Evolutionary conservation across 768 basidiomycete species (phyloP), one percentile per base, ranked within the genome.

Genomic region (Saitozyma podzolica): DNA sequence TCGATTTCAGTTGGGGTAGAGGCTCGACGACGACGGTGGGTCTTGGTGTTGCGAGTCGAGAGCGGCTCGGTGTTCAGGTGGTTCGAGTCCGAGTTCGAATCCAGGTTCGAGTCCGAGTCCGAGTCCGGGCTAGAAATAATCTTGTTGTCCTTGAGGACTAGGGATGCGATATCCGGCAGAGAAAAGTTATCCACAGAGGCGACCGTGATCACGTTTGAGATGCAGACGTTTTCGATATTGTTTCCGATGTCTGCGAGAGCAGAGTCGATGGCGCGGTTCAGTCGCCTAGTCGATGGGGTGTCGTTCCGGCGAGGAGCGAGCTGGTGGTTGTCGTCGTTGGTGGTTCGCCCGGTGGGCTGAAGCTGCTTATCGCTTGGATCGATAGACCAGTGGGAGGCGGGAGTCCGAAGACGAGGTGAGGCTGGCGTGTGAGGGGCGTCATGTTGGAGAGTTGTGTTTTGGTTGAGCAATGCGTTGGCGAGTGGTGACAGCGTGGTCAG

Each of bases 271-370:
- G 29, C 29, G 29, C 29, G 29, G 54, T 55, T 45, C 50, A 63
- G 39, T 63, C 61, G 48, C 56, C 61, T 57, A 63, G 61, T 19
- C 50, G 49, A 49, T 57, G 61, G 9, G 48, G 54, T 17, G 61
- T 41, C 19, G 19, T 52, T 49, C 43, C 50, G 40, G 40, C 39
- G 16, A 29, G 9, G 55, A 43, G 43, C 14, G 40, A 41, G 19
- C 10, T 41, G 45, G 29, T 48, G 7, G 17, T 45, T 19, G 43
- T 29, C n/a, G 41, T 54, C 8, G 58, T 29, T 29, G 29, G 29
- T 5, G 29, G 29, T 29, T 29, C 29, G 29, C 29, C 29, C 29
- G 29, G 29, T 29, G 29, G 29, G 29, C 29, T 29, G 29, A 29
- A 29, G 29, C 29, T 29, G 29, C 29, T 29, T 29, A 29, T 29